Evolutionary conservation across 2,329 filamentous ascomycete species (phyloP).

Genomic region (Fusarium humuli): DNA sequence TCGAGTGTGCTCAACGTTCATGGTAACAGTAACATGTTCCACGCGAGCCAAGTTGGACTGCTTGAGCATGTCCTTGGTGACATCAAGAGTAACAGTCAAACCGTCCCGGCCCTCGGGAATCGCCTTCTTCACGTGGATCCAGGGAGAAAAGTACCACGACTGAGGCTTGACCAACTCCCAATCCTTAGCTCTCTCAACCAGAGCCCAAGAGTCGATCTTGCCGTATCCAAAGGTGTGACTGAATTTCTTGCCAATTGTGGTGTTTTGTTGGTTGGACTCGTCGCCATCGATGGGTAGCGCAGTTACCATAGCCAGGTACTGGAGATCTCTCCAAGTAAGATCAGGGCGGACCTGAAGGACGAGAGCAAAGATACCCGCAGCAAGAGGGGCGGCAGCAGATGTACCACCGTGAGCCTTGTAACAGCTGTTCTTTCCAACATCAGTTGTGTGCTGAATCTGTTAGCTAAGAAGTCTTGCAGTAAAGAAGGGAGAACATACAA

Average conservation of each 20-base stretch:
- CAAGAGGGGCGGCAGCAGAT: constrained; percentile 92
- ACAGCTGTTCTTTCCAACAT: constrained; percentile 86
- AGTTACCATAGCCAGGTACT: constrained; percentile 88
- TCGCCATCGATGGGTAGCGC: constrained; percentile 82
- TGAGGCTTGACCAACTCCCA: constrained; percentile 95
- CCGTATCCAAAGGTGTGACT: constrained; percentile 97
- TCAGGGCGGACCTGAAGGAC: constrained; percentile 87
- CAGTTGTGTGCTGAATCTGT: constrained; percentile 80
- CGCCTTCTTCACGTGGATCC: constrained; percentile 86
- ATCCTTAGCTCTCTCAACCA: constrained; percentile 86
- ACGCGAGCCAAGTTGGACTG: constrained; percentile 85
- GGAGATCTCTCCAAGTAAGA: constrained; percentile 91
- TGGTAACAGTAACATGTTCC: constrained; percentile 96
- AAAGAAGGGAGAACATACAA: constrained; percentile 57
- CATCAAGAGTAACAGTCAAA: constrained; percentile 80
- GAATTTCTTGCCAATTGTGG: constrained; percentile 83
- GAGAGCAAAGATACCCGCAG: constrained; percentile 90
- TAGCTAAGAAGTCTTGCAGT: constrained; percentile 6
- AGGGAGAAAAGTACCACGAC: constrained; percentile 93
- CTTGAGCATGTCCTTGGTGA: constrained; percentile 84
- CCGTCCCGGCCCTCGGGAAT: constrained; percentile 90
- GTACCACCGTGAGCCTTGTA: constrained; percentile 90
- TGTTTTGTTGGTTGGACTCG: constrained; percentile 81
- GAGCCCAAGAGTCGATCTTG: constrained; percentile 87
- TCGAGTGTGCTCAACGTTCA: constrained; percentile 91